Base-by-base conservation (phyloP, 139 green algal genomes). In the Zygnema cylindricum region DNA sequence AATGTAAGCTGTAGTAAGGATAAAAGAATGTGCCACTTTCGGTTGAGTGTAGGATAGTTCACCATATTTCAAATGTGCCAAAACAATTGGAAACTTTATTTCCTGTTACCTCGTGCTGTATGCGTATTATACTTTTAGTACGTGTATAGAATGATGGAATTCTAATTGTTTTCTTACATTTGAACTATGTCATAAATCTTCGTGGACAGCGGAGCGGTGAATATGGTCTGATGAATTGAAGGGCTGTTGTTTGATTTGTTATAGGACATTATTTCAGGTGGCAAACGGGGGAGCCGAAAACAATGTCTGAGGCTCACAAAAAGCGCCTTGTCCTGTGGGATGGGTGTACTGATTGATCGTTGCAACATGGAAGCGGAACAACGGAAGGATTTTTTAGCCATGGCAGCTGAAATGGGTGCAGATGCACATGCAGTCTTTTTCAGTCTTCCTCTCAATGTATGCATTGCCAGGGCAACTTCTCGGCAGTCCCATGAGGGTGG, bases 331-430 rank as follows among this genome's bases (percentile, higher is more conserved):
- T n/a, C 32, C 0, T 38, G 55, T 0, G 89, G 93, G 0, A 22
- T 38, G 0, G 83, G 85, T 81, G 91, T 93, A 41, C 54, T 96
- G 7, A 89, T 97, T 3, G 95, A 97, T 92, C 89, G 94, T n/a
- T 95, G 91, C 75, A 94, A 98, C 77, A 73, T 90, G 0, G 87
- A 93, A 78, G 33, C 41, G 1, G 78, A 91, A 43, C 95, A 98
- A 92, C 94, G 95, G 25, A 43, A 40, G 16, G 69, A 92, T 22
- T 97, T 98, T 63, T 1, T 95, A 7, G 32, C 57, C 3, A 82
- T 96, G 30, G 95, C 93, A 33, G 49, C 71, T 2, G 25, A 36
- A 25, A 84, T 55, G 38, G 49, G 16, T 63, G 49, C 49, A 16
- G 49, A 63, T 11, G 86, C 49, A 69, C 73, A 92, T 88, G 87